Evolutionary conservation across 352 stramenopile genomes (phyloP).

Genomic region (Aphanomyces euteiches): DNA sequence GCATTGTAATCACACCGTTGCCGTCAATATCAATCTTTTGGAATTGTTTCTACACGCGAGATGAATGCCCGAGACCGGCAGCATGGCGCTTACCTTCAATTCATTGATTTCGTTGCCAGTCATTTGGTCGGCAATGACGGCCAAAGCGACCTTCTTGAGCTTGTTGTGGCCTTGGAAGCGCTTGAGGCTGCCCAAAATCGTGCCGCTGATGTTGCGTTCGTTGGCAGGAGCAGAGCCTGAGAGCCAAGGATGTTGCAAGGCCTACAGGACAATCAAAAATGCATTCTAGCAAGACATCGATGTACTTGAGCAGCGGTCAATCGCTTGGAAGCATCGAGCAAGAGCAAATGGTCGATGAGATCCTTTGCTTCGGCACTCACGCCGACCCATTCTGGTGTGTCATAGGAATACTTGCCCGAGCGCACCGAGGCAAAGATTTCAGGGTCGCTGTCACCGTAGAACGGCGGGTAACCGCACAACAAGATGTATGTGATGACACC

Average conservation of each 20-base stretch:
- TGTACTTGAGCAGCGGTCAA: conserved; percentile 86
- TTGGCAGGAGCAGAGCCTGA: conserved; percentile 71
- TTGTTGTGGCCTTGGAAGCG: conserved; percentile 87
- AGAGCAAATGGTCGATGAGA: conserved; percentile 91
- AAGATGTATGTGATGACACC: conserved; percentile 95
- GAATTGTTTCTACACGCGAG: conserved; percentile 48
- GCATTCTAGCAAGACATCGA: background rate
- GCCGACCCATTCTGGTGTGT: conserved; percentile 78
- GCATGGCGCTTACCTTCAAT: conserved; percentile 43
- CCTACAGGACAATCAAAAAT: conserved; percentile 25
- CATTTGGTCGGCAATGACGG: conserved; percentile 83
- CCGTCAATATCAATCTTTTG: conserved; percentile 82
- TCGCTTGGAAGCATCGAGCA: conserved; percentile 88
- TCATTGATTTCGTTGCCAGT: conserved; percentile 79
- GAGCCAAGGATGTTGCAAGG: conserved; percentile 78
- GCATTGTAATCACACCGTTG: conserved; percentile 87
- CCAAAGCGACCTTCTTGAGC: conserved; percentile 83
- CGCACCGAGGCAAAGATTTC: conserved; percentile 86
- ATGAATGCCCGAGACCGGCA: background rate
- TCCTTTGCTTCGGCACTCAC: conserved; percentile 90
- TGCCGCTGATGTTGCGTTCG: conserved; percentile 73
- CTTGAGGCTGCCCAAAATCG: conserved; percentile 83
- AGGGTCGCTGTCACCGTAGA: conserved; percentile 92
- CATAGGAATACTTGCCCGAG: conserved; percentile 77
- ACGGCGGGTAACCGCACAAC: conserved; percentile 94